These are phyloP conservation scores for Mycena galopus DNA, from an alignment of 768 basidiomycete species.

Conservation along the genomic window DNA sequence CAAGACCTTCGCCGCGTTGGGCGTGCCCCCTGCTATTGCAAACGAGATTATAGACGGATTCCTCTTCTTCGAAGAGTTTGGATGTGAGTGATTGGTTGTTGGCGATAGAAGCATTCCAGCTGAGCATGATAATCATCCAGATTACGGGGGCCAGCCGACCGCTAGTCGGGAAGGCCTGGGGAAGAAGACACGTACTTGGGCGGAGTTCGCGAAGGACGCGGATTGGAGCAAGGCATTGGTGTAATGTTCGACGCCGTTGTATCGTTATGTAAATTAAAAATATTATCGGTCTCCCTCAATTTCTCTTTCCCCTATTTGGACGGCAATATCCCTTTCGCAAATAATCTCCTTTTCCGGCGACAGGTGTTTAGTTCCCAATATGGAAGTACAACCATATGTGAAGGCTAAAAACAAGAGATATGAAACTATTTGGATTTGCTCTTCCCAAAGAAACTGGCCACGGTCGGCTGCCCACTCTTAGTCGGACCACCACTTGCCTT, in stretches of 20 bases:
- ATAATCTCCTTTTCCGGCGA: too few species aligned
- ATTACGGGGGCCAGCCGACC: neutral
- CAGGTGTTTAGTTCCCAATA: too few species aligned
- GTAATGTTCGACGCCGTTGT: too few species aligned
- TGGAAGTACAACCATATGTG: too few species aligned
- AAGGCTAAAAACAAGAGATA: neutral
- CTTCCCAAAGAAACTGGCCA: slow-evolving; percentile 53
- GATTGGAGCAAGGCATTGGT: slow-evolving; percentile 20
- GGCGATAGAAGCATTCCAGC: neutral
- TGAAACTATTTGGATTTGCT: slow-evolving; percentile 26
- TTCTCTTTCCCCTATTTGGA: too few species aligned
- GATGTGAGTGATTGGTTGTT: neutral
- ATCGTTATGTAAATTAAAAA: too few species aligned
- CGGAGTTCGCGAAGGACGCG: neutral
- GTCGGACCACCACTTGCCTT: slow-evolving; percentile 39
- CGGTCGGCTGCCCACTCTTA: slow-evolving; percentile 45
- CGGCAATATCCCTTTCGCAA: too few species aligned
- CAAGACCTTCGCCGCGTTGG: neutral
- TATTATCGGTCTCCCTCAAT: too few species aligned
- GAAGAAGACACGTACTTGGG: neutral
- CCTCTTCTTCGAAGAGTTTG: slow-evolving; percentile 4
- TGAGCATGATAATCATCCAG: neutral
- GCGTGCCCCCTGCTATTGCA: neutral
- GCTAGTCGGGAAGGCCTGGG: slow-evolving; percentile 7
- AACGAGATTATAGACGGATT: neutral